Conservation (phyloP, 805 yeast genomes). For the Kluyveromyces lactis region DNA sequence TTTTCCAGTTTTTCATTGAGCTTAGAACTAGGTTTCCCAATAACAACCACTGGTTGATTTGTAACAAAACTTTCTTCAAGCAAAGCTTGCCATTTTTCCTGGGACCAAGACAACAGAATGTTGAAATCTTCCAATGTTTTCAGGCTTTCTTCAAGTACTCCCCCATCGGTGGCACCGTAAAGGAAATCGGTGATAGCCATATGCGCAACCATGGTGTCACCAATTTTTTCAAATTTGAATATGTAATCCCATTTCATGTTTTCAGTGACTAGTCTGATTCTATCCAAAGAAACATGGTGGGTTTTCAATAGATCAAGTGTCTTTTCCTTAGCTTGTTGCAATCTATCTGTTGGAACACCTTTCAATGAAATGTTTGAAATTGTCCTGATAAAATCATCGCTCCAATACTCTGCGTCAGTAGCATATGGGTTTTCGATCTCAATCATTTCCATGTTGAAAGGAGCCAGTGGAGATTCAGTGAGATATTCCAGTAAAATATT, state of each 20-base stretch:
- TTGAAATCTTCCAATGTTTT: conserved; percentile 49
- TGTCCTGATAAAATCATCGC: conserved; percentile 64
- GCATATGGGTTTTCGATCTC: conserved; percentile 81
- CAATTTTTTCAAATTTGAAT: conserved; percentile 52
- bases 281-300: conserved; percentile 56
- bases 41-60: conserved; percentile 54
- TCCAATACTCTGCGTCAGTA: conserved; percentile 55
- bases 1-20: conserved; percentile 45
- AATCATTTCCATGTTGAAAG: conserved; percentile 61
- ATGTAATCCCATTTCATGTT: conserved; percentile 56
- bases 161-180: conserved; percentile 61
- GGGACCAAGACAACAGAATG: conserved; percentile 48
- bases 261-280: conserved; percentile 61
- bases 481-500: conserved; percentile 66
- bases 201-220: conserved; percentile 48
- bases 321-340: conserved; percentile 45
- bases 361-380: conserved; percentile 47
- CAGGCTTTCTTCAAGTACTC: conserved; percentile 47
- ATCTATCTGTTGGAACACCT: conserved; percentile 68
- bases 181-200: conserved; percentile 71
- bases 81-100: conserved; percentile 57
- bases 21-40: conserved; percentile 58
- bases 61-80: conserved; percentile 47
- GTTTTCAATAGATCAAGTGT: conserved; percentile 43
- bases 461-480: conserved; percentile 68